Conservation (phyloP, 2,329 filamentous ascomycete species). For the Neocatenulostroma microsporum region DNA sequence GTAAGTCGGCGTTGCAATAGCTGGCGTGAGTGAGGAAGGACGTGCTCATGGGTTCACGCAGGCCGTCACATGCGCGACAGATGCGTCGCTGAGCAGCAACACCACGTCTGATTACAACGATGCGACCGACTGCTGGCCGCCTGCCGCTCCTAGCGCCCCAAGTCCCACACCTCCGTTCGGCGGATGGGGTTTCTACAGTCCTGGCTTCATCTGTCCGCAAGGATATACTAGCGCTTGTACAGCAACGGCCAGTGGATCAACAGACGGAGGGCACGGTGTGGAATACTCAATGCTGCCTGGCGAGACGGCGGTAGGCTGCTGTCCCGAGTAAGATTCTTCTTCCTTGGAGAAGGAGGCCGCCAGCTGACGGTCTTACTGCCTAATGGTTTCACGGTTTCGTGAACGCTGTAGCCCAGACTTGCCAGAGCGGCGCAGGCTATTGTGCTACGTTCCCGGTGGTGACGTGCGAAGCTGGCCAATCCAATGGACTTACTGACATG, state of each 20-base stretch:
- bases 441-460: background rate
- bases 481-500: background rate
- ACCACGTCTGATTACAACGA: background rate
- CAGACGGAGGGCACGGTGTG: background rate
- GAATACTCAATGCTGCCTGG: constrained; percentile 1
- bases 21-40: too few species aligned
- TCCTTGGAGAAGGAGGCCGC: too few species aligned
- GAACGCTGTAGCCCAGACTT: background rate
- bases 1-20: background rate
- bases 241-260: background rate
- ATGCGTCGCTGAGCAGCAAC: background rate
- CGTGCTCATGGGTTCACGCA: too few species aligned
- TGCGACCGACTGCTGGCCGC: constrained; percentile 1
- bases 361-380: too few species aligned
- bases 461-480: background rate
- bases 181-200: constrained; percentile 2
- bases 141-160: background rate
- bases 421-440: background rate
- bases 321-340: background rate
- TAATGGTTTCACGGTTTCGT: background rate
- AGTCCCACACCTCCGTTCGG: background rate
- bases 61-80: background rate
- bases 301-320: constrained; percentile 1
- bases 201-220: background rate
- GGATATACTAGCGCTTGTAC: constrained; percentile 1